Evolutionary conservation across 75 land plant genomes (phyloP).

Genomic region (Adiantum capillusveneris): DNA sequence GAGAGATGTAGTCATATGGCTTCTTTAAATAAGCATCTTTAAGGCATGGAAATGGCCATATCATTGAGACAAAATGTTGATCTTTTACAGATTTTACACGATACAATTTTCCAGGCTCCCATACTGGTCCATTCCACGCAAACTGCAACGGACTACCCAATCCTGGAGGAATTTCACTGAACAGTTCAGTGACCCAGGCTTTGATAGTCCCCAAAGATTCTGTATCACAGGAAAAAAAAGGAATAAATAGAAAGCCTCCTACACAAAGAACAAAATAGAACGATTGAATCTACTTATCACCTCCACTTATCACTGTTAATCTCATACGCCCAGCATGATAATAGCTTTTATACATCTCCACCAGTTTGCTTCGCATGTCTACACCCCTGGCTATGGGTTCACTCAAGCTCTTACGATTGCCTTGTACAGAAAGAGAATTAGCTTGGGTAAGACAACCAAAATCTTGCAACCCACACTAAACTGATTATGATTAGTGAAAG

Average conservation of each 20-base stretch:
- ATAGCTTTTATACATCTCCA: conserved; percentile 57
- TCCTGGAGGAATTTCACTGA: conserved; percentile 52
- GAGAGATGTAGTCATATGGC: conserved; percentile 89
- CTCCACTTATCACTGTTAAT: conserved; percentile 90
- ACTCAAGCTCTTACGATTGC: conserved; percentile 80
- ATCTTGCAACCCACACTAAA: too few species aligned
- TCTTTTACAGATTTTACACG: conserved; percentile 80
- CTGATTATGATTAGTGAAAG: too few species aligned
- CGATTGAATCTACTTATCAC: conserved; percentile 38
- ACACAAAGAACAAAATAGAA: too few species aligned
- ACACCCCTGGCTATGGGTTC: conserved; percentile 79
- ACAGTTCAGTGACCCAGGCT: conserved; percentile 77
- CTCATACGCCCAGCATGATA: conserved; percentile 88
- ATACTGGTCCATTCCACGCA: conserved; percentile 45
- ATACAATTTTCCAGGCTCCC: conserved; percentile 73
- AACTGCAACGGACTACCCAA: conserved; percentile 11
- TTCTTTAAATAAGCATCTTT: conserved; percentile 66
- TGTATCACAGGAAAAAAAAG: conserved; percentile 15
- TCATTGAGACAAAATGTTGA: conserved; percentile 57
- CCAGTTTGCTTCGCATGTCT: conserved; percentile 67
- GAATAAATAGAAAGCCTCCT: too few species aligned
- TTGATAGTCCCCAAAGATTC: conserved; percentile 69
- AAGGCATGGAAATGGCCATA: conserved; percentile 88
- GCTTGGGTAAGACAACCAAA: too few species aligned
- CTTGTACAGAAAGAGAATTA: conserved; percentile 25